phyloP scores from a whole-genome alignment of 441 rosid species.

The Metrosideros polymorpha region DNA sequence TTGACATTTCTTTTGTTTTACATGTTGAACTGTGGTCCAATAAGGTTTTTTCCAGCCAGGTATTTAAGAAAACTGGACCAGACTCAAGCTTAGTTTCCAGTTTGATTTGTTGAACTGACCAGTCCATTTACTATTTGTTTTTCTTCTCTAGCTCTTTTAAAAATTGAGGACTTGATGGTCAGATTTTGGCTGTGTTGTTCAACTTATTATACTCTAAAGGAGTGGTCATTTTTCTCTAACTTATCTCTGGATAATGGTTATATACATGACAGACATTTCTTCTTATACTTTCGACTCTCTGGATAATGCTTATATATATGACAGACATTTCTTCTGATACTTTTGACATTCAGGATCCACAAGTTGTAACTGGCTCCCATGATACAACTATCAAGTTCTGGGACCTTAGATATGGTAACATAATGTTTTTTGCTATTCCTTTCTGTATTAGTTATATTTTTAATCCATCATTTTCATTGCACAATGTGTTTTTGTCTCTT shows the following conservation, averaged over 20 bases:
- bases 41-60: neutral
- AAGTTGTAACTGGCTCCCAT: slow-evolving; percentile 98
- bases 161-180: neutral
- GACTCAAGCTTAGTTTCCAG: neutral
- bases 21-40: neutral
- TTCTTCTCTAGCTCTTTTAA: neutral
- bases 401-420: slow-evolving; percentile 91
- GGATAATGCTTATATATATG: neutral
- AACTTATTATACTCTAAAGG: neutral
- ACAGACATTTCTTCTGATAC: neutral
- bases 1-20: neutral
- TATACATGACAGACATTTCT: neutral
- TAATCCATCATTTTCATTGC: neutral
- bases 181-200: neutral
- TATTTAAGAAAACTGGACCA: neutral
- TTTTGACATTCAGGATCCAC: slow-evolving; percentile 70
- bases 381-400: slow-evolving; percentile 91
- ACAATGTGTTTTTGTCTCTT: neutral
- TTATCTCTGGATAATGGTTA: neutral
- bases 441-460: neutral
- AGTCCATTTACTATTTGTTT: neutral
- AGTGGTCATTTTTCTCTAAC: neutral
- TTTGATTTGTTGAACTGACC: neutral
- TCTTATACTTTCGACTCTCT: neutral
- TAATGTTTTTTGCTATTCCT: neutral